Base-by-base conservation (phyloP, 2,329 filamentous ascomycete species). In the Emericellopsis atlantica region DNA sequence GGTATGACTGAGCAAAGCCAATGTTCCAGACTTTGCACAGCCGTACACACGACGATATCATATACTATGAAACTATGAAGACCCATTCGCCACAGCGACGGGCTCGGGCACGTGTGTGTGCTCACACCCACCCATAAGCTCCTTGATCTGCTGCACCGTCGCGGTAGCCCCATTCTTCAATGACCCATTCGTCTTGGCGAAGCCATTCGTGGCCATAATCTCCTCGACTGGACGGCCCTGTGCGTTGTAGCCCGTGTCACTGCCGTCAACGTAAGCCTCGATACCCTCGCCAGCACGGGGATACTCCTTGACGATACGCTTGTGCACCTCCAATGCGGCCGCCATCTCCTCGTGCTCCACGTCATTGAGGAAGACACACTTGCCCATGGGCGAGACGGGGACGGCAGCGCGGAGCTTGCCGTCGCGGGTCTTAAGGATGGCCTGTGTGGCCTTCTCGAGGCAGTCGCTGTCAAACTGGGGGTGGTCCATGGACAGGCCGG, bases 401-500 rank as follows among this genome's bases (percentile, higher is more conserved):
- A 85, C 79, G 4, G 81, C 79, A 29, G 79, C 76, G 32, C 81
- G 72, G 9, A 85, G 66, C 51, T 74, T 66, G 29, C 81, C 81
- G 46, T 85, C 81, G 11, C 81, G 69, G 0, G 81, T 85, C 64
- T 79, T 81, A 39, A 85, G 61, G 46, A 85, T 85, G 11, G 81
- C 81, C 12, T 72, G 63, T 2, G 80, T 85, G 2, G 69, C 81
- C 50, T 75, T 74, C 40, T 78, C 74, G 9, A 85, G 69, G 22
- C 84, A 68, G 0, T 72, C 66, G 41, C 79, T 76, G 48, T 83
- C 70, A 51, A 84, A 85, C 32, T 79, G 65, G 6, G 71, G 66
- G 51, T 85, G 80, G 45, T 85, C 81, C 67, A 85, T 84, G 16
- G 79, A 79, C 1, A 85, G 67, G 16, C 81, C 81, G 6, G 78